These are phyloP conservation scores for Takashimella tepidaria DNA, from an alignment of 1,284 basidiomycete species.

Conservation along the genomic window DNA sequence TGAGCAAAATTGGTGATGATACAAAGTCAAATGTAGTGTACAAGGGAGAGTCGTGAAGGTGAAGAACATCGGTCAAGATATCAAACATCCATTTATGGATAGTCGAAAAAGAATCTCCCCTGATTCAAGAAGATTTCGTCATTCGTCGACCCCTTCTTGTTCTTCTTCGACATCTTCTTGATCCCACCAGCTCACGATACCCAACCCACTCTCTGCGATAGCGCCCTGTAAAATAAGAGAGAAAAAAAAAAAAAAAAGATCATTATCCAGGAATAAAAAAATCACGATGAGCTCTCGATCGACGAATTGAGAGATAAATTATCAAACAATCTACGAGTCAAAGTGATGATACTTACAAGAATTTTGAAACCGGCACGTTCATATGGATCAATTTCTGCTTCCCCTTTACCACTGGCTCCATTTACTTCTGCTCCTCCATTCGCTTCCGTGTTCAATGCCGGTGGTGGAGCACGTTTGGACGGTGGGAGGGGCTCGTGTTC, in stretches of 20 bases:
- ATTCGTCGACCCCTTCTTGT: neutral
- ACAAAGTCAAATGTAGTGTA: too few relatives aligned
- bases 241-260: too few relatives aligned
- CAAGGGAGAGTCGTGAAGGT: too few relatives aligned
- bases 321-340: too few relatives aligned
- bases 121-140: too few relatives aligned
- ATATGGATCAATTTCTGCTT: constrained; percentile 60
- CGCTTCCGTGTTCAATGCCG: constrained; percentile 19
- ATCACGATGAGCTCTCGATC: too few relatives aligned
- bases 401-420: constrained; percentile 29
- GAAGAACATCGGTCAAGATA: too few relatives aligned
- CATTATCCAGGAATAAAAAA: too few relatives aligned
- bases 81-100: too few relatives aligned
- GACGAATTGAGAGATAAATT: too few relatives aligned
- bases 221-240: neutral
- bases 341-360: constrained; percentile 60
- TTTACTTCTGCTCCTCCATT: constrained; percentile 48
- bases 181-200: constrained; percentile 56
- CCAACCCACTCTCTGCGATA: constrained; percentile 55
- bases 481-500: constrained; percentile 82
- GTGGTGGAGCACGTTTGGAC: constrained; percentile 16
- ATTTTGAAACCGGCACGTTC: constrained; percentile 66
- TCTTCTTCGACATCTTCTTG: neutral
- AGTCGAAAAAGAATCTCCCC: too few relatives aligned
- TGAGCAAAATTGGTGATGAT: too few relatives aligned